These are phyloP conservation scores for Entomortierella chlamydospora DNA, from an alignment of 192 early-diverging fungal genomes.

Conservation along the genomic window DNA sequence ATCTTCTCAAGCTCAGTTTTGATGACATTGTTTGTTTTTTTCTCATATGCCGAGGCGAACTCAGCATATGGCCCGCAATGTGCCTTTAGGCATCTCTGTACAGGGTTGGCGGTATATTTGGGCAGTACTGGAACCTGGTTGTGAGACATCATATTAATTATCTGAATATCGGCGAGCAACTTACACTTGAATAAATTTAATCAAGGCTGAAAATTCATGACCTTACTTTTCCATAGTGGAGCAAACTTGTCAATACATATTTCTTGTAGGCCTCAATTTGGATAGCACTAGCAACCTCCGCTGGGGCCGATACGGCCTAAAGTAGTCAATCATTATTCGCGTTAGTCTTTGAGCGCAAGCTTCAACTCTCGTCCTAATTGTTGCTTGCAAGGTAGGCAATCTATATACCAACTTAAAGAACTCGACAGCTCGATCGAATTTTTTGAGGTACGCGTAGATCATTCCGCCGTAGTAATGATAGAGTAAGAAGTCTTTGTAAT, in stretches of 20 bases:
- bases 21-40: slow-evolving; percentile 55
- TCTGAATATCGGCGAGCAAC: background rate
- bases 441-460: slow-evolving; percentile 74
- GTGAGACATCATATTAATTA: background rate
- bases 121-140: slow-evolving; percentile 56
- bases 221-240: slow-evolving; percentile 66
- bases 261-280: slow-evolving; percentile 84
- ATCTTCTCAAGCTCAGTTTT: slow-evolving; percentile 57
- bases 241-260: slow-evolving; percentile 71
- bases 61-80: slow-evolving; percentile 64
- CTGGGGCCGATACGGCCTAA: slow-evolving; percentile 74
- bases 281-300: slow-evolving; percentile 70
- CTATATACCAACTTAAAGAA: slow-evolving; percentile 67
- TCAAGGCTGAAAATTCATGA: background rate
- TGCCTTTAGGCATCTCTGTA: slow-evolving; percentile 58
- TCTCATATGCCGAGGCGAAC: slow-evolving; percentile 70
- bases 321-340: background rate
- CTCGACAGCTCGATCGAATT: slow-evolving; percentile 70
- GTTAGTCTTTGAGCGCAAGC: background rate
- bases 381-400: too few relatives aligned
- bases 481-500: slow-evolving; percentile 67
- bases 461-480: slow-evolving; percentile 87
- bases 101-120: slow-evolving; percentile 62
- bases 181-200: background rate
- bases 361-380: too few relatives aligned